Conservation (phyloP, 768 basidiomycete genomes). For the Dioszegia aurantiaca region DNA sequence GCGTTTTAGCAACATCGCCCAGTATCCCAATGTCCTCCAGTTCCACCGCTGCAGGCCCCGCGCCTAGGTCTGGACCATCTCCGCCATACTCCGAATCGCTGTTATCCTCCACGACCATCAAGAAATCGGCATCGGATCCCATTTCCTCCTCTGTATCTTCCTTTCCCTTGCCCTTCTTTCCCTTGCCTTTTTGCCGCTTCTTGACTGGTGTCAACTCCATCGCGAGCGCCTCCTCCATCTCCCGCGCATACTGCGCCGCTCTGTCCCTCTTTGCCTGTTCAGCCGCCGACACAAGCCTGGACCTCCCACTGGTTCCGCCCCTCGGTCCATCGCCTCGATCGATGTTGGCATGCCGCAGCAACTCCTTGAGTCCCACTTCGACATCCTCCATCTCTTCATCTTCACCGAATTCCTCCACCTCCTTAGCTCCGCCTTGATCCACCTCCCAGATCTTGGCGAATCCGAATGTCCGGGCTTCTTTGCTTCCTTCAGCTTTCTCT, state of each 20-base stretch:
- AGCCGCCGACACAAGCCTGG: slow-evolving; percentile 50
- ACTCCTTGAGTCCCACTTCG: slow-evolving; percentile 53
- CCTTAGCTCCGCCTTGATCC: slow-evolving; percentile 65
- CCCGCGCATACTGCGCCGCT: background rate
- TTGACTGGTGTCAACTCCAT: slow-evolving; percentile 1
- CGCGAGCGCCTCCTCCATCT: slow-evolving; percentile 1
- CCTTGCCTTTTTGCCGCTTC: slow-evolving; percentile 3
- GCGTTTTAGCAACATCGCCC: no score
- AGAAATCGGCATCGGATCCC: slow-evolving; percentile 21
- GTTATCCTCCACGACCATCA: slow-evolving; percentile 1
- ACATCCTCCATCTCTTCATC: slow-evolving; percentile 22
- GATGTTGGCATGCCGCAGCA: slow-evolving; percentile 59
- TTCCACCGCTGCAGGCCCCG: no score
- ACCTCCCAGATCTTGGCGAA: slow-evolving; percentile 93
- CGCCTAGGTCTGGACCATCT: no score
- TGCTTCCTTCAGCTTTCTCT: slow-evolving; percentile 45
- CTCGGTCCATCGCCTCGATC: slow-evolving; percentile 60
- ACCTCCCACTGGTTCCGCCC: slow-evolving; percentile 53
- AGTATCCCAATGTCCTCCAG: no score
- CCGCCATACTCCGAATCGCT: slow-evolving; percentile 22
- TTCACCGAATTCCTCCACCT: slow-evolving; percentile 56
- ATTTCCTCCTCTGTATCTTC: background rate
- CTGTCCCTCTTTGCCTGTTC: slow-evolving; percentile 15
- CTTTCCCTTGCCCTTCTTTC: slow-evolving; percentile 9
- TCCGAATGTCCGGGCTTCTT: slow-evolving; percentile 63